These are phyloP conservation scores for Fusarium clavum DNA, from an alignment of 2,329 filamentous ascomycete species.

Conservation along the genomic window DNA sequence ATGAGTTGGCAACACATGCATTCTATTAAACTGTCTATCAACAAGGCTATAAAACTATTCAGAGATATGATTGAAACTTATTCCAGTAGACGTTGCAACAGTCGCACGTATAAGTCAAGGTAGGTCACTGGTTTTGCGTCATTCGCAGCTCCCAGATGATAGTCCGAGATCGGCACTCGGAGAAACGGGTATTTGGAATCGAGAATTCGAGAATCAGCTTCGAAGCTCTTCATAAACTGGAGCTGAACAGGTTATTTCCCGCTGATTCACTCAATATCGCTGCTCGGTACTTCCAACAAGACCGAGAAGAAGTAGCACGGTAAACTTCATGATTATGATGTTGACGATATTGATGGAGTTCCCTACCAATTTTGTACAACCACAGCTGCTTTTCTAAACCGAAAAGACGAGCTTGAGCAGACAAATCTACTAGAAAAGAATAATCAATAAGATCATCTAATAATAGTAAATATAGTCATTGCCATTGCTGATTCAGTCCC, in stretches of 20 bases:
- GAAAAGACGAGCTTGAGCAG: not conserved
- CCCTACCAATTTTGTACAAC: not conserved
- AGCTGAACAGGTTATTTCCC: not conserved
- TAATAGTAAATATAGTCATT: not conserved
- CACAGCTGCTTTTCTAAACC: not conserved
- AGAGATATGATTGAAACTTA: not conserved
- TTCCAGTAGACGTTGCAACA: not conserved
- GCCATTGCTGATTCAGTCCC: not conserved
- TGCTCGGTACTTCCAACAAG: slow-evolving; percentile 19
- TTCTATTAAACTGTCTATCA: not conserved
- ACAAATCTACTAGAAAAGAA: fast-evolving
- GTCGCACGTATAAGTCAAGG: not conserved
- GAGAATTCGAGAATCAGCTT: slow-evolving; percentile 1
- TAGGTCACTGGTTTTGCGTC: not conserved
- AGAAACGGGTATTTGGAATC: not conserved
- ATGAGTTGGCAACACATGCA: not conserved
- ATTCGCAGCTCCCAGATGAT: slow-evolving; percentile 7
- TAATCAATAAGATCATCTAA: not conserved
- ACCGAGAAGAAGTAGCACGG: not conserved
- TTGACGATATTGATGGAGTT: not conserved
- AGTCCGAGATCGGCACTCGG: slow-evolving; percentile 34
- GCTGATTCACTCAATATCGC: not conserved
- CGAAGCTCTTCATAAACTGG: not conserved
- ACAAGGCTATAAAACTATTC: no score
- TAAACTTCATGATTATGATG: slow-evolving; percentile 15